phyloP scores from a whole-genome alignment of 768 basidiomycete species.

The Amanita rubescens region DNA sequence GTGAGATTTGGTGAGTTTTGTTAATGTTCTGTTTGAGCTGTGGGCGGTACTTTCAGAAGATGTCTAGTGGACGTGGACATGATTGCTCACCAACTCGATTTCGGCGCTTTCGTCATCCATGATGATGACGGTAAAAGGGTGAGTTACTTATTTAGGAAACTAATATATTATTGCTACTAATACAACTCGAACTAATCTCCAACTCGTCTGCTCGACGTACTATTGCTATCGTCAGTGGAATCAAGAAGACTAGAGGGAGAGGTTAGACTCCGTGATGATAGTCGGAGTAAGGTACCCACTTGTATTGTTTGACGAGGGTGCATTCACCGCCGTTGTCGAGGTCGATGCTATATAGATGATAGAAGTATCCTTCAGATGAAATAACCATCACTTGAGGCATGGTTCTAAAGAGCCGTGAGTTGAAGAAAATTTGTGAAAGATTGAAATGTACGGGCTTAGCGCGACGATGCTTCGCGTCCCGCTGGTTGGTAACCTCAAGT shows the following conservation, averaged over 20 bases:
- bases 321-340: conserved; percentile 96
- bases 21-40: conserved; percentile 84
- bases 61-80: not conserved
- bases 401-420: conserved; percentile 43
- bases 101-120: conserved; percentile 68
- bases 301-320: conserved; percentile 90
- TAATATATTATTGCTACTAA: too few relatives aligned
- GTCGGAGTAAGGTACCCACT: conserved; percentile 25
- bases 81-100: conserved; percentile 52
- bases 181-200: too few relatives aligned
- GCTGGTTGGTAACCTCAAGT: conserved; percentile 69
- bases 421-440: not conserved
- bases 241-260: conserved; percentile 4
- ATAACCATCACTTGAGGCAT: conserved; percentile 97
- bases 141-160: too few relatives aligned
- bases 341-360: conserved; percentile 93
- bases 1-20: conserved; percentile 79
- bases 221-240: not conserved
- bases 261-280: not conserved
- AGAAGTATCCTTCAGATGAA: conserved; percentile 92
- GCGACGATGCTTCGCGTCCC: conserved; percentile 85
- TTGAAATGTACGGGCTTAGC: conserved; percentile 26
- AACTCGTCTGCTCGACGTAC: not conserved
- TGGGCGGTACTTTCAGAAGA: too few relatives aligned
- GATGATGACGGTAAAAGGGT: not conserved